These are phyloP conservation scores for Puccinia triticina DNA, from an alignment of 1,284 basidiomycete genomes.

Conservation along the genomic window DNA sequence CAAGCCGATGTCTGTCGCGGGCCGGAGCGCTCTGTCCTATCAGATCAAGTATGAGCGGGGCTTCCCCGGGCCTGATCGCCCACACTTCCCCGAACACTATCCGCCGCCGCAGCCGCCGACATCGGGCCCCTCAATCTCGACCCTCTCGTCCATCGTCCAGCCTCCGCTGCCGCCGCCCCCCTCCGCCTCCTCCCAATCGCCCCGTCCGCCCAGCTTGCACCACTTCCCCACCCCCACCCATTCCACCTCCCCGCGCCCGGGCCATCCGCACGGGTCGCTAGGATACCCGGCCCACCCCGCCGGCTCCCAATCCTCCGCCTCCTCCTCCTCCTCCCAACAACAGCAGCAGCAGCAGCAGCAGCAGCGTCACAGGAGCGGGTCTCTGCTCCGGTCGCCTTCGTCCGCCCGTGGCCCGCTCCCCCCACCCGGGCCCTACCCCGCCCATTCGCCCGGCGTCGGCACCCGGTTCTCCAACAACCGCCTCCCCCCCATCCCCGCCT, in stretches of 20 bases:
- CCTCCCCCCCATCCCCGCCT: neutral
- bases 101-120: neutral
- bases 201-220: neutral
- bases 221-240: neutral
- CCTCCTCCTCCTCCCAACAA: neutral
- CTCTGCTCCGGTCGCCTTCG: conserved; percentile 2
- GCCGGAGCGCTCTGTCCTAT: neutral
- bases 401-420: neutral
- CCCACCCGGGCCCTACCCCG: neutral
- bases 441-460: neutral
- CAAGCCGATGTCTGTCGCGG: neutral
- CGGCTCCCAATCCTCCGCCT: neutral
- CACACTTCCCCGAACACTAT: neutral
- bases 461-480: neutral
- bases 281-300: neutral
- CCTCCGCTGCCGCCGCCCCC: neutral
- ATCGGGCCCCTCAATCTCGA: neutral
- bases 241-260: neutral
- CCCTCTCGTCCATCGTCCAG: neutral
- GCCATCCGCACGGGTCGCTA: neutral
- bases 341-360: neutral
- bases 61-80: conserved; percentile 16
- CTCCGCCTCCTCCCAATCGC: conserved; percentile 2
- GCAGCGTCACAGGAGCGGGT: neutral
- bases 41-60: conserved; percentile 10